Conservation (phyloP, 768 basidiomycete genomes). For the Clitopilus hobsonii region DNA sequence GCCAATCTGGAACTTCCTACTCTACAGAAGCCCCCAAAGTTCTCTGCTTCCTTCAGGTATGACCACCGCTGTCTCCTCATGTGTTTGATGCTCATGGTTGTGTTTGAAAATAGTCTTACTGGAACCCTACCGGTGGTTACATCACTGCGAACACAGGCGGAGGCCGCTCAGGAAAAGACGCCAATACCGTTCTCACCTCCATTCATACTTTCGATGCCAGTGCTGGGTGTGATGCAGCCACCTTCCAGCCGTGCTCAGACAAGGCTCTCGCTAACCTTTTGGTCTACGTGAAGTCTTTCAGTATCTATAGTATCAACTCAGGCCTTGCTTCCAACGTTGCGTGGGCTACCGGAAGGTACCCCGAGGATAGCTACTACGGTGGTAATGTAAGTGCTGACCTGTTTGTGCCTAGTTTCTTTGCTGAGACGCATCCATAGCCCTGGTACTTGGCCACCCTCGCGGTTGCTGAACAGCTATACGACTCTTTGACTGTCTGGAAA, state of each 20-base stretch:
- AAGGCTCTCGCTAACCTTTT: constrained; percentile 63
- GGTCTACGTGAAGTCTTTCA: constrained; percentile 66
- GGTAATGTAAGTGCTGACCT: constrained; percentile 52
- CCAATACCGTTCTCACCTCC: constrained; percentile 70
- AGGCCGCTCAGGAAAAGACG: constrained; percentile 72
- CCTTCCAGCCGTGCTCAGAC: constrained; percentile 82
- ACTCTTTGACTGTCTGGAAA: constrained; percentile 64
- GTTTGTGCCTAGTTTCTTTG: constrained; percentile 13
- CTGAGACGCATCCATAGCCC: constrained; percentile 36
- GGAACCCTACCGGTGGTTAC: constrained; percentile 54
- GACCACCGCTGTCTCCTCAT: too few species aligned
- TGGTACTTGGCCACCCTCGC: constrained; percentile 77
- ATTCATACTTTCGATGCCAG: constrained; percentile 72
- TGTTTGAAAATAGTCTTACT: constrained; percentile 54
- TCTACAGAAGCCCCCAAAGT: constrained; percentile 54
- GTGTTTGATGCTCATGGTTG: too few species aligned
- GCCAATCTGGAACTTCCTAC: constrained; percentile 42
- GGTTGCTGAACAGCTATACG: constrained; percentile 73
- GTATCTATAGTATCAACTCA: constrained; percentile 59
- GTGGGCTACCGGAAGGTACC: constrained; percentile 71
- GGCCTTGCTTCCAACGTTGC: constrained; percentile 50
- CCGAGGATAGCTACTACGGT: constrained; percentile 66
- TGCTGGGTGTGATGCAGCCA: constrained; percentile 67
- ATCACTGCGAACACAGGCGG: constrained; percentile 76
- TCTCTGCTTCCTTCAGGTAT: constrained; percentile 77